Evolutionary conservation across 768 basidiomycete genomes (phyloP).

Genomic region (Fibroporia radiculosa): DNA sequence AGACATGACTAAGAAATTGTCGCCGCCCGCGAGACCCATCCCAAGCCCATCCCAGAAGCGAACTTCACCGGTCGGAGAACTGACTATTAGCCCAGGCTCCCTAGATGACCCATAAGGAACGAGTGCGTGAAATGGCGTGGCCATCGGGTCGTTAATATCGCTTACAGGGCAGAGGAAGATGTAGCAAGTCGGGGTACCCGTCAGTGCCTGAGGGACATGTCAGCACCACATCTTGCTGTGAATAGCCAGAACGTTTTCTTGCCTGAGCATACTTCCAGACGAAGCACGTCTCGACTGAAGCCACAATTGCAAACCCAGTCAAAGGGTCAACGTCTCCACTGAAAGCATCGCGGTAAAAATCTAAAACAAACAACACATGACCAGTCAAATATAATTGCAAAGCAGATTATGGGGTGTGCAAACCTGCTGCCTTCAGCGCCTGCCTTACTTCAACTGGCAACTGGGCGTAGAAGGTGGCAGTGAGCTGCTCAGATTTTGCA

Average conservation of each 20-base stretch:
- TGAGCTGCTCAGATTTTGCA: slow-evolving; percentile 67
- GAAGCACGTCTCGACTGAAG: slow-evolving; percentile 67
- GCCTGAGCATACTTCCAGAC: slow-evolving; percentile 79
- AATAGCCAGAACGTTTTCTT: slow-evolving; percentile 8
- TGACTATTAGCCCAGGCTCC: slow-evolving; percentile 83
- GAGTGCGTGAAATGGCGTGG: slow-evolving; percentile 41
- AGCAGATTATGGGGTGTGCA: slow-evolving; percentile 9
- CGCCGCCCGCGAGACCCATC: slow-evolving; percentile 75
- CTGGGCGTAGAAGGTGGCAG: slow-evolving; percentile 58
- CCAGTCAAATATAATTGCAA: not conserved
- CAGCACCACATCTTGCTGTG: not conserved
- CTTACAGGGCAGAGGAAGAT: slow-evolving; percentile 65
- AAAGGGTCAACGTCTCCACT: slow-evolving; percentile 62
- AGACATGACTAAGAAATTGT: slow-evolving; percentile 46
- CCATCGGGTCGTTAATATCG: slow-evolving; percentile 41
- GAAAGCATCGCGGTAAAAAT: slow-evolving; percentile 61
- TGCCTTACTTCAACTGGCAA: slow-evolving; percentile 72
- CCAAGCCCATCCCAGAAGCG: slow-evolving; percentile 88
- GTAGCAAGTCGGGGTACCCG: slow-evolving; percentile 73
- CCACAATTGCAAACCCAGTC: slow-evolving; percentile 70
- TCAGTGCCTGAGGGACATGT: slow-evolving; percentile 39
- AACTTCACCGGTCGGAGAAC: slow-evolving; percentile 62
- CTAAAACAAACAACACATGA: slow-evolving; percentile 25
- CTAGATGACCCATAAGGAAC: slow-evolving; percentile 59
- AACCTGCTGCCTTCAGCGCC: slow-evolving; percentile 60